phyloP scores from a whole-genome alignment of 805 yeast species.

The Danielia oregonensis region DNA sequence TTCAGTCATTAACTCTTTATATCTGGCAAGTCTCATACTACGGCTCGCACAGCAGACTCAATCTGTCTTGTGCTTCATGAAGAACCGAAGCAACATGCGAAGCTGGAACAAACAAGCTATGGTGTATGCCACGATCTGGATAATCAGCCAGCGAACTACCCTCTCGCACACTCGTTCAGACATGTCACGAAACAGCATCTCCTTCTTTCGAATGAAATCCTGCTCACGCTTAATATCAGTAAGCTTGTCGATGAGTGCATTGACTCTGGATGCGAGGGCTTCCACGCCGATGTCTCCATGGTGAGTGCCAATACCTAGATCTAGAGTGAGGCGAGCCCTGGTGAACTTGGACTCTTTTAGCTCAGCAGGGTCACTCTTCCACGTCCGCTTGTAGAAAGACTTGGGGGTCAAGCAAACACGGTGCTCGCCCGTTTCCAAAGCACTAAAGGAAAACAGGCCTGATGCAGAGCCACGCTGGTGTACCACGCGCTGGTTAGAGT shows the following conservation, averaged over 20 bases:
- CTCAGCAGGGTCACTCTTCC: conserved; percentile 14
- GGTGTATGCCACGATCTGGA: conserved; percentile 16
- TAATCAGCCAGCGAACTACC: conserved; percentile 21
- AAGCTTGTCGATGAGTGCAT: conserved; percentile 2
- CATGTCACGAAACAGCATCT: conserved; percentile 22
- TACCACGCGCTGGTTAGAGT: conserved; percentile 20
- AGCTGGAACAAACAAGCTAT: conserved; percentile 21
- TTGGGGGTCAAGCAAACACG: conserved; percentile 25
- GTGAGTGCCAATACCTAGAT: not conserved
- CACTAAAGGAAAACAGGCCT: conserved; percentile 26
- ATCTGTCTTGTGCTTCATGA: conserved; percentile 10
- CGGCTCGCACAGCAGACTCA: no score
- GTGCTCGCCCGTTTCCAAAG: conserved; percentile 25
- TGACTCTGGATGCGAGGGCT: not conserved
- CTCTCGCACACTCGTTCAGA: conserved; percentile 21
- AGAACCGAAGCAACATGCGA: conserved; percentile 15
- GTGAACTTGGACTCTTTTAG: conserved; percentile 19
- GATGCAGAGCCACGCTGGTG: conserved; percentile 21
- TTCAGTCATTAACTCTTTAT: no score
- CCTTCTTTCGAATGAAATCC: conserved; percentile 19
- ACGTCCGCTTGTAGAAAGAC: conserved; percentile 16
- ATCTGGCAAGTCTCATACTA: no score
- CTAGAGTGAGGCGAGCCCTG: not conserved
- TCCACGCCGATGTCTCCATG: not conserved
- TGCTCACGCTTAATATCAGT: conserved; percentile 3